These are phyloP conservation scores for Thalassiosira profunda DNA, from an alignment of 108 stramenopile species.

Conservation along the genomic window DNA sequence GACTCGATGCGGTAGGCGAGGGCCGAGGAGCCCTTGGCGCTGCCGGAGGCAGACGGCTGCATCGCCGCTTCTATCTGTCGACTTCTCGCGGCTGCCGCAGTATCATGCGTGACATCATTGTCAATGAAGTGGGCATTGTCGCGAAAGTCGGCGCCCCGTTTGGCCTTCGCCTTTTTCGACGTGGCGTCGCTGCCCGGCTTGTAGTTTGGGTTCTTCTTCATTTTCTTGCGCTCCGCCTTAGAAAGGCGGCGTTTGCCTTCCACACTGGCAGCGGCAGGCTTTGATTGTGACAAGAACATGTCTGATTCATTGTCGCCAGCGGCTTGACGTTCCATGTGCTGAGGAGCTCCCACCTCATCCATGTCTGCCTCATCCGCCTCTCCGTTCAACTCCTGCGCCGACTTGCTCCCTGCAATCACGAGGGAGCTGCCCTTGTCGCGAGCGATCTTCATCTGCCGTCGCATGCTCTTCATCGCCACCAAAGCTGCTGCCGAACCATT, in stretches of 20 bases:
- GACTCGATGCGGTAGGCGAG: constrained; percentile 76
- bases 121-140: constrained; percentile 90
- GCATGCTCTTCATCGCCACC: constrained; percentile 90
- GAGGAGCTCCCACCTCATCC: not conserved
- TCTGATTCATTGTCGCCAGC: not conserved
- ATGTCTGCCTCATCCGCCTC: constrained; percentile 27
- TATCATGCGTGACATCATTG: constrained; percentile 75
- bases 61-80: constrained; percentile 88
- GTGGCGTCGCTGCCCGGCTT: constrained; percentile 2
- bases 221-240: constrained; percentile 89
- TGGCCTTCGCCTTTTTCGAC: constrained; percentile 60
- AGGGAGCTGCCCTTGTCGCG: constrained; percentile 79
- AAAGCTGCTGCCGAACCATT: constrained; percentile 66
- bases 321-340: too few species aligned
- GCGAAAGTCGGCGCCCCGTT: constrained; percentile 73
- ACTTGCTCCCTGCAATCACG: constrained; percentile 76
- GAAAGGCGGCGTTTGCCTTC: constrained; percentile 83
- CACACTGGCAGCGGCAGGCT: not conserved
- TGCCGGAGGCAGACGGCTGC: constrained; percentile 78
- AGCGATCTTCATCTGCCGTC: constrained; percentile 89
- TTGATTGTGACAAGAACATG: too few species aligned
- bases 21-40: constrained; percentile 65
- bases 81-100: constrained; percentile 67
- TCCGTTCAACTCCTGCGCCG: constrained; percentile 60
- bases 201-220: constrained; percentile 77